phyloP scores from a whole-genome alignment of 257 asterid genomes.

The Solanum chiquidenum region DNA sequence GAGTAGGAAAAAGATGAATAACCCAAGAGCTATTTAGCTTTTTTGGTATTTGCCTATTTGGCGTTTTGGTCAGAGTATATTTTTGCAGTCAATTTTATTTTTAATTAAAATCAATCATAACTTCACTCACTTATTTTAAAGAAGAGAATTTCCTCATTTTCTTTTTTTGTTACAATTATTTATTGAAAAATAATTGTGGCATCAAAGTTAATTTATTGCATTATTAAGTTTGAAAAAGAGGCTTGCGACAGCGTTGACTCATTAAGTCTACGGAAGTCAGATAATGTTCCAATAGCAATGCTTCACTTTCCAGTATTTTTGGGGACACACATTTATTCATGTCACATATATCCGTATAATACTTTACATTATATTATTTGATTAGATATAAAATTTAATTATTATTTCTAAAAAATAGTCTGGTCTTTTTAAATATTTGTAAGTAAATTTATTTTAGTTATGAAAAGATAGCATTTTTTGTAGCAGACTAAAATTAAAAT shows the following conservation, averaged over 20 bases:
- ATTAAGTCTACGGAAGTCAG: conserved; percentile 35
- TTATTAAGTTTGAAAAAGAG: conserved; percentile 41
- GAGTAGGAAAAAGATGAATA: background rate
- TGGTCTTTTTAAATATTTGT: no score
- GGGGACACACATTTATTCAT: background rate
- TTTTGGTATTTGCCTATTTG: background rate
- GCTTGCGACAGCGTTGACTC: conserved; percentile 72
- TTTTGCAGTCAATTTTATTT: background rate
- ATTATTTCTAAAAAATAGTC: no score
- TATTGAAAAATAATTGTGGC: background rate
- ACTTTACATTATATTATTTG: no score
- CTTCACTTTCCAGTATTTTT: background rate
- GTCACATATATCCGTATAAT: background rate
- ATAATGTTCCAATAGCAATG: background rate
- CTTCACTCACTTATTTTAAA: background rate
- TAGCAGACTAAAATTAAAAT: no score
- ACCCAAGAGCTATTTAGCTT: background rate
- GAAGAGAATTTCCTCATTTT: background rate
- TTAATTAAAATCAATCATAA: background rate
- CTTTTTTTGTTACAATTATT: background rate
- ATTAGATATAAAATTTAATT: no score
- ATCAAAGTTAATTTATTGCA: conserved; percentile 11
- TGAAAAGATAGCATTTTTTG: background rate
- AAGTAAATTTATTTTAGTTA: background rate
- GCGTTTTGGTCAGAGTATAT: background rate